Conservation (phyloP, 495 filamentous ascomycete genomes). For the Podospora appendiculata region DNA sequence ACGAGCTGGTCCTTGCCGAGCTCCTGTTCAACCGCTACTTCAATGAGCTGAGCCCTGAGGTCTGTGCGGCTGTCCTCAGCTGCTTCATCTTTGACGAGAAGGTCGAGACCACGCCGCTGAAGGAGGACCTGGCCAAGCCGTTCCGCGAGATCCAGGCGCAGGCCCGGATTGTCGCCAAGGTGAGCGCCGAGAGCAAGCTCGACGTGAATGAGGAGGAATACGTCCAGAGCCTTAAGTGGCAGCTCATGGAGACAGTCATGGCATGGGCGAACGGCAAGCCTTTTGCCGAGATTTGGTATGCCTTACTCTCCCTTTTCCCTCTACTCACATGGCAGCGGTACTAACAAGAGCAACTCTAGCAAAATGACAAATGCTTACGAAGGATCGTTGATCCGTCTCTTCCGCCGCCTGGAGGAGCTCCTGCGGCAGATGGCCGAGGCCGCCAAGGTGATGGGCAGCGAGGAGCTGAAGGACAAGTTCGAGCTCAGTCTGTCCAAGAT, state of each 20-base stretch:
- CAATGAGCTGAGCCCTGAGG: slow-evolving; percentile 84
- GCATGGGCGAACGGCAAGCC: slow-evolving; percentile 88
- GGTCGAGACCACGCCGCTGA: slow-evolving; percentile 61
- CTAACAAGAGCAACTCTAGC: slow-evolving; percentile 38
- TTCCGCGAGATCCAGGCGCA: slow-evolving; percentile 77
- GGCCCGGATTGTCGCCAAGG: slow-evolving; percentile 80
- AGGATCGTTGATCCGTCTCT: slow-evolving; percentile 89
- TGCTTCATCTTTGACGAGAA: slow-evolving; percentile 98
- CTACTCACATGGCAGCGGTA: background rate
- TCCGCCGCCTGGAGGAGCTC: slow-evolving; percentile 90
- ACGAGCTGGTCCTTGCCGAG: slow-evolving; percentile 84
- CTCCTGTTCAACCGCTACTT: slow-evolving; percentile 96
- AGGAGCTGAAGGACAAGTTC: slow-evolving; percentile 87
- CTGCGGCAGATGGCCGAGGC: slow-evolving; percentile 97
- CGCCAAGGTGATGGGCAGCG: slow-evolving; percentile 93
- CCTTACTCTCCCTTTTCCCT: slow-evolving; percentile 2
- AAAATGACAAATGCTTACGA: slow-evolving; percentile 99
- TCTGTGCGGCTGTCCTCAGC: slow-evolving; percentile 75
- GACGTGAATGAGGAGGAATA: slow-evolving; percentile 90
- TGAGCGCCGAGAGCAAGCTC: slow-evolving; percentile 88
- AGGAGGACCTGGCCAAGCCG: slow-evolving; percentile 78
- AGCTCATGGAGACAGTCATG: slow-evolving; percentile 93
- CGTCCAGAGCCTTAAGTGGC: slow-evolving; percentile 73
- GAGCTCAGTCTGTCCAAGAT: slow-evolving; percentile 77
- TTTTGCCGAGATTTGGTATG: slow-evolving; percentile 94